phyloP scores from a whole-genome alignment of 139 green algal genomes.

The Gonium pectorale region DNA sequence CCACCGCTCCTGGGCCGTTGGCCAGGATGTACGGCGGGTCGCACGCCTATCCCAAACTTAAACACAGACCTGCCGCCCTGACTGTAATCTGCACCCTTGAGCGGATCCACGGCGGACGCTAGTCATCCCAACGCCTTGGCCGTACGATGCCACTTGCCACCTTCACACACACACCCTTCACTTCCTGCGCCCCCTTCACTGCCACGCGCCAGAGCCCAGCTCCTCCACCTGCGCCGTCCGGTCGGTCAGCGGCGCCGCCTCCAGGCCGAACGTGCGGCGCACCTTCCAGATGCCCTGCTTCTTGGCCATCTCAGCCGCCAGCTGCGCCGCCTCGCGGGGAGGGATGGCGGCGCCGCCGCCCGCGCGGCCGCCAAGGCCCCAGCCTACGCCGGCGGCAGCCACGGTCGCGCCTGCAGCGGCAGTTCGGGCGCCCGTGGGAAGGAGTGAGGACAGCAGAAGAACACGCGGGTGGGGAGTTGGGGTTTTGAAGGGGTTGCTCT shows the following conservation, averaged over 20 bases:
- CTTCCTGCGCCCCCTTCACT: background rate
- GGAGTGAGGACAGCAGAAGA: too few relatives aligned
- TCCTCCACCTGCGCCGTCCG: conserved; percentile 43
- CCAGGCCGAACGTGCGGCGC: conserved; percentile 50
- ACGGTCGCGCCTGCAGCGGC: background rate
- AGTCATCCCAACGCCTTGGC: background rate
- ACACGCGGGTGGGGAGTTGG: too few relatives aligned
- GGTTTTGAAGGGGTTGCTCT: too few relatives aligned
- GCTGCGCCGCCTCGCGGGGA: conserved; percentile 2
- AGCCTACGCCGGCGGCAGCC: conserved; percentile 45
- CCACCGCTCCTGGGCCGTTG: too few relatives aligned
- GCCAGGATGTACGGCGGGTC: too few relatives aligned
- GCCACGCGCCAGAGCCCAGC: conserved; percentile 48
- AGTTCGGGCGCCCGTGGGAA: too few relatives aligned
- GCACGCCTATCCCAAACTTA: too few relatives aligned
- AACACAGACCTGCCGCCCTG: too few relatives aligned
- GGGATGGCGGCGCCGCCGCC: background rate
- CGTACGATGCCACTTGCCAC: background rate
- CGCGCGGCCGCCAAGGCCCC: conserved; percentile 32
- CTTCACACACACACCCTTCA: background rate
- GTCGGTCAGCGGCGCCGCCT: conserved; percentile 45
- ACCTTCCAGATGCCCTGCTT: conserved; percentile 52
- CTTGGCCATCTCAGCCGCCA: conserved; percentile 39
- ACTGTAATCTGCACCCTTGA: too few relatives aligned
- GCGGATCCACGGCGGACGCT: too few relatives aligned